phyloP scores from a whole-genome alignment of 1,284 basidiomycete genomes.

The Ceratobasidium papillatum region DNA sequence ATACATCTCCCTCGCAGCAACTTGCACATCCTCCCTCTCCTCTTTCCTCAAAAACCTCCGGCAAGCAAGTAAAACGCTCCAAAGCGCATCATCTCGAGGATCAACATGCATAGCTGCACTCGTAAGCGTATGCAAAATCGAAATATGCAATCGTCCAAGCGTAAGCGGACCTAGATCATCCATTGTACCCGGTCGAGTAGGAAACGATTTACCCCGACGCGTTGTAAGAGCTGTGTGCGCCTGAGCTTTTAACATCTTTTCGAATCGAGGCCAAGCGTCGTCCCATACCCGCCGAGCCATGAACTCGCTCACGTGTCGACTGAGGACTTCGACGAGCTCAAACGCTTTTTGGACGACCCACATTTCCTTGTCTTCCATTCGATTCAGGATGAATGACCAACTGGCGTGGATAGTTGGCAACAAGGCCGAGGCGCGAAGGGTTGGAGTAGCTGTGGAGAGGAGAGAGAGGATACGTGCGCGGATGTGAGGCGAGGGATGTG shows the following conservation, averaged over 20 bases:
- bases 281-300: conserved; percentile 86
- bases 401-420: conserved; percentile 84
- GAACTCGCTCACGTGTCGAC: conserved; percentile 76
- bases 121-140: conserved; percentile 75
- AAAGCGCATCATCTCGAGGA: conserved; percentile 71
- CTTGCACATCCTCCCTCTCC: conserved; percentile 68
- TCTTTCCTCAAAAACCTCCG: conserved; percentile 80
- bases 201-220: conserved; percentile 62
- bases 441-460: conserved; percentile 73
- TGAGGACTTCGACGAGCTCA: conserved; percentile 72
- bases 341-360: conserved; percentile 82
- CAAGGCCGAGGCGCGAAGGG: conserved; percentile 77
- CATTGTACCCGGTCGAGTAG: conserved; percentile 69
- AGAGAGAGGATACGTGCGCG: conserved; percentile 82
- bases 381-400: conserved; percentile 89
- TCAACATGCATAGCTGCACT: conserved; percentile 69
- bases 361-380: conserved; percentile 71
- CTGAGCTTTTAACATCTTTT: conserved; percentile 65
- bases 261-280: conserved; percentile 88
- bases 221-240: conserved; percentile 63
- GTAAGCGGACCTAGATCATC: conserved; percentile 21
- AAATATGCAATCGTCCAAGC: conserved; percentile 61
- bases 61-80: conserved; percentile 79
- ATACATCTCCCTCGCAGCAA: conserved; percentile 71
- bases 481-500: conserved; percentile 83